Conservation (phyloP, 345 rosid species). For the Melaleuca alternifolia region DNA sequence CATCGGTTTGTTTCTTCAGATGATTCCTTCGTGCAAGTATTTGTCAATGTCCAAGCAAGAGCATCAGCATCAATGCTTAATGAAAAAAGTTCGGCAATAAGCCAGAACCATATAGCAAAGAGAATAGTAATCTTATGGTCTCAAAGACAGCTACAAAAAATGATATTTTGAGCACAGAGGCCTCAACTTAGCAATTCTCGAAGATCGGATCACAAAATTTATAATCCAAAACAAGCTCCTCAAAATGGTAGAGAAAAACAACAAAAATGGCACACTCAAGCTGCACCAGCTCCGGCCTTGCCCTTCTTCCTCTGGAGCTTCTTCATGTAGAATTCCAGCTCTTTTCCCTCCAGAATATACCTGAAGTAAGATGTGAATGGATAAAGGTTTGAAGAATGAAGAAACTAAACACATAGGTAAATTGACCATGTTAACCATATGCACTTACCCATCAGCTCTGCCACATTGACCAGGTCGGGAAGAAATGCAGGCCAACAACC, state of each 20-base stretch:
- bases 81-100: background rate
- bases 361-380: background rate
- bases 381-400: background rate
- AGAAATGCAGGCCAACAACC: conserved; percentile 45
- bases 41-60: background rate
- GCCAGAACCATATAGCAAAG: background rate
- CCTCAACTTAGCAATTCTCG: background rate
- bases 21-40: background rate
- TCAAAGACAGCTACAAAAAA: background rate
- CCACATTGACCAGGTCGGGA: conserved; percentile 54
- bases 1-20: background rate
- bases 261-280: background rate
- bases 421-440: background rate
- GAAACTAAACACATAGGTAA: background rate
- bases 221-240: background rate
- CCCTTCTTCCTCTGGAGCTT: conserved; percentile 41
- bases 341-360: conserved; percentile 36
- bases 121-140: background rate
- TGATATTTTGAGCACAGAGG: background rate
- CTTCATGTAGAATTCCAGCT: conserved; percentile 38
- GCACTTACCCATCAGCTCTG: conserved; percentile 40
- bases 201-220: background rate
- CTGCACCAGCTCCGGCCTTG: conserved; percentile 19
- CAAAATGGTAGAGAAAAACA: background rate
- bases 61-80: background rate